These are phyloP conservation scores for Stevia rebaudiana DNA, from an alignment of 140 eudicot species.

Conservation along the genomic window DNA sequence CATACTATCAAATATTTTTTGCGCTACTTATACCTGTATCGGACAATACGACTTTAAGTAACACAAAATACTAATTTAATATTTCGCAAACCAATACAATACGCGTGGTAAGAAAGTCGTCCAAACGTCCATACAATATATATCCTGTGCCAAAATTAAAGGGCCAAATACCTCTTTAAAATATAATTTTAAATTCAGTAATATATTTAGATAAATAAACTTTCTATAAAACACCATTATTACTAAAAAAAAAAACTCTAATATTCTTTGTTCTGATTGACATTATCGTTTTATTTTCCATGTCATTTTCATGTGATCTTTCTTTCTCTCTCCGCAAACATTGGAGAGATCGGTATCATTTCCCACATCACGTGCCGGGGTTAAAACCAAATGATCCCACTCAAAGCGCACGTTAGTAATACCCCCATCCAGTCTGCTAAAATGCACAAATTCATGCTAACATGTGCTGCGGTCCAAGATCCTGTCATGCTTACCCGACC, in stretches of 20 bases:
- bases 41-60: too few relatives aligned
- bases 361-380: constrained; percentile 34
- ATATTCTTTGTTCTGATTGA: not conserved
- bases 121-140: too few relatives aligned
- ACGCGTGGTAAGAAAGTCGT: too few relatives aligned
- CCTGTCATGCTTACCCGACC: constrained; percentile 22
- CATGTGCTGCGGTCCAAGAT: constrained; percentile 29
- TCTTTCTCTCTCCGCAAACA: constrained; percentile 37
- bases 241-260: too few relatives aligned
- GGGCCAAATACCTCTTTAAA: too few relatives aligned
- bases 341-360: constrained; percentile 27
- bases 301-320: constrained; percentile 35
- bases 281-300: not conserved
- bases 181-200: too few relatives aligned
- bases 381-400: constrained; percentile 22
- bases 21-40: too few relatives aligned
- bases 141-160: too few relatives aligned
- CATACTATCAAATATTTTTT: too few relatives aligned
- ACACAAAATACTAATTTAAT: too few relatives aligned
- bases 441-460: constrained; percentile 30
- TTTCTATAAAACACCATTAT: not conserved
- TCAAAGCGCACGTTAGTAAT: constrained; percentile 19
- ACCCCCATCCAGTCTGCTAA: not conserved
- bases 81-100: too few relatives aligned
- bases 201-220: too few relatives aligned